Conservation (phyloP, 805 yeast genomes). For the Nakazawaea laoshanensis region DNA sequence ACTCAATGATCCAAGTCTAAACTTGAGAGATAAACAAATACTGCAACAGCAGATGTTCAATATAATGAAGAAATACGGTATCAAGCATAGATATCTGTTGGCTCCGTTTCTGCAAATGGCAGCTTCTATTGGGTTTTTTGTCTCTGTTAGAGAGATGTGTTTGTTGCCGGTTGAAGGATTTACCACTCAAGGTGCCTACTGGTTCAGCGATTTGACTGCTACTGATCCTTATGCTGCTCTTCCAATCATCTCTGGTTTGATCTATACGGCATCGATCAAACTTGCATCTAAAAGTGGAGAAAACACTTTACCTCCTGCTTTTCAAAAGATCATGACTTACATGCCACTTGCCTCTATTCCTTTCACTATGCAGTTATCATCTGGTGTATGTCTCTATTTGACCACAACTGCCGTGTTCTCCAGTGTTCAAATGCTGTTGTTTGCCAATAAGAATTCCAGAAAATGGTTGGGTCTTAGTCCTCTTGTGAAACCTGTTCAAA, state of each 20-base stretch:
- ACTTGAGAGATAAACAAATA: conserved; percentile 42
- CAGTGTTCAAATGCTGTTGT: conserved; percentile 57
- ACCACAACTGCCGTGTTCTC: conserved; percentile 75
- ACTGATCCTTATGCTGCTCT: conserved; percentile 90
- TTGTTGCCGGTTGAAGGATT: conserved; percentile 80
- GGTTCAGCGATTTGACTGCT: conserved; percentile 77
- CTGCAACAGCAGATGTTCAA: conserved; percentile 52
- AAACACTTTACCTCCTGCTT: conserved; percentile 48
- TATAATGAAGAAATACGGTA: conserved; percentile 59
- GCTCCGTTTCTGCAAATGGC: conserved; percentile 80
- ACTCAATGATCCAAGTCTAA: conserved; percentile 26
- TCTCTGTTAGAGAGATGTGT: conserved; percentile 80
- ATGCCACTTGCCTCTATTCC: conserved; percentile 79
- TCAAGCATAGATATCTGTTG: conserved; percentile 58
- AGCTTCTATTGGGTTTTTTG: conserved; percentile 81
- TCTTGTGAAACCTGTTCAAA: conserved; percentile 41
- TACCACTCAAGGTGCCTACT: conserved; percentile 60
- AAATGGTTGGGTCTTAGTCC: conserved; percentile 27
- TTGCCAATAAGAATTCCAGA: conserved; percentile 57
- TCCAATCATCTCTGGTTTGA: conserved; percentile 73
- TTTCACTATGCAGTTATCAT: conserved; percentile 80
- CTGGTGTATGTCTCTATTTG: conserved; percentile 81
- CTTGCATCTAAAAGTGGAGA: conserved; percentile 92
- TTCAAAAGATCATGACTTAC: conserved; percentile 54
- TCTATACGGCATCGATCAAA: conserved; percentile 67